Conservation (phyloP, 2,329 filamentous ascomycete species). For the Fusarium bactridioides region DNA sequence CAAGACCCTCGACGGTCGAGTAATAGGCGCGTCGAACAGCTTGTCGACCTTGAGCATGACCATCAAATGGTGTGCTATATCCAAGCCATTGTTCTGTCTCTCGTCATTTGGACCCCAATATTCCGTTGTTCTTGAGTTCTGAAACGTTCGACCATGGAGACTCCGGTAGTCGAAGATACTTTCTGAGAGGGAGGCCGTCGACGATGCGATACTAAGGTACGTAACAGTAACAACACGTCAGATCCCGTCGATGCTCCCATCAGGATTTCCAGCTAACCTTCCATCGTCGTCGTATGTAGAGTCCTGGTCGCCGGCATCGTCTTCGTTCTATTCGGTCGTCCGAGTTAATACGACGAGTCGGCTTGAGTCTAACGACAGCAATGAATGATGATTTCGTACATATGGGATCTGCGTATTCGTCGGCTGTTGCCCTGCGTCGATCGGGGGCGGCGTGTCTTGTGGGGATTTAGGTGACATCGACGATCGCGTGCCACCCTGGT, state of each 20-base stretch:
- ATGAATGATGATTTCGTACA: not conserved
- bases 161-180: not conserved
- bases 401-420: not conserved
- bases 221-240: not conserved
- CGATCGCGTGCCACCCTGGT: not conserved
- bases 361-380: not conserved
- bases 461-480: not conserved
- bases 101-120: not conserved
- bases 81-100: not conserved
- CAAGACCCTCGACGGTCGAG: not conserved
- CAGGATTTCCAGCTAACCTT: not conserved
- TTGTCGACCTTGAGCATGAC: not conserved
- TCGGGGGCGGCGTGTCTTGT: not conserved
- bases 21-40: not conserved
- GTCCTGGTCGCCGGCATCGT: not conserved
- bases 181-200: not conserved
- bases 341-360: not conserved
- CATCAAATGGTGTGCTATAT: not conserved
- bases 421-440: not conserved
- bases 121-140: not conserved
- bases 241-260: not conserved
- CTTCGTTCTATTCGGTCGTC: not conserved
- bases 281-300: not conserved
- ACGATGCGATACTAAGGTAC: not conserved
- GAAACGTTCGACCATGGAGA: not conserved